Conservation (phyloP, 139 green algal species). For the Ettlia oleoabundans region DNA sequence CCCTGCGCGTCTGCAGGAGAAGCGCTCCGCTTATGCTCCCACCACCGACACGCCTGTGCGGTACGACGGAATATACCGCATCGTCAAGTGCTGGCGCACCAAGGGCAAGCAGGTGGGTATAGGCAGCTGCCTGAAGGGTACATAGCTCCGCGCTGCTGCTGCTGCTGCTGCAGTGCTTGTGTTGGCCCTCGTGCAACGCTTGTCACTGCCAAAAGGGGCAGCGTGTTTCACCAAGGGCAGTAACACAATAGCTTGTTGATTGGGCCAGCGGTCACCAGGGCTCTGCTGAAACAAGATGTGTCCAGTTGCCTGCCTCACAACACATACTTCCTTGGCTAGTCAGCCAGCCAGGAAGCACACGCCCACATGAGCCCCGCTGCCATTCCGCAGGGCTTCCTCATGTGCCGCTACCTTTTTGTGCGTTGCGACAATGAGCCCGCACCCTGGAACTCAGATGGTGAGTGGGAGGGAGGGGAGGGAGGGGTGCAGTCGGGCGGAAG, state of each 20-base stretch:
- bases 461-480: too few relatives aligned
- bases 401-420: slow-evolving; percentile 95
- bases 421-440: slow-evolving; percentile 94
- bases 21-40: slow-evolving; percentile 91
- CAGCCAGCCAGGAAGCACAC: background rate
- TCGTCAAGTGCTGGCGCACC: slow-evolving; percentile 89
- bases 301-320: too few relatives aligned
- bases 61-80: slow-evolving; percentile 96
- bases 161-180: too few relatives aligned
- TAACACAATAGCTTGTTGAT: too few relatives aligned
- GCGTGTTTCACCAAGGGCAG: too few relatives aligned
- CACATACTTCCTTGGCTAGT: background rate
- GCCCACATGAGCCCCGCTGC: background rate
- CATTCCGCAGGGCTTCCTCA: slow-evolving; percentile 64
- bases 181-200: too few relatives aligned
- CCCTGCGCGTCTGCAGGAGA: slow-evolving; percentile 81
- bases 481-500: too few relatives aligned
- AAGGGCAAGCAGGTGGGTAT: slow-evolving; percentile 53
- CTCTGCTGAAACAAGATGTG: too few relatives aligned
- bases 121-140: background rate
- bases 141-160: too few relatives aligned
- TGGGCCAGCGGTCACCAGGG: too few relatives aligned
- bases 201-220: too few relatives aligned
- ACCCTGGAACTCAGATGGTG: slow-evolving; percentile 81
- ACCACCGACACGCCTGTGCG: slow-evolving; percentile 73